Evolutionary conservation across 176 grass and related monocot genomes (phyloP).

Genomic region (Tillandsia leiboldiana): DNA sequence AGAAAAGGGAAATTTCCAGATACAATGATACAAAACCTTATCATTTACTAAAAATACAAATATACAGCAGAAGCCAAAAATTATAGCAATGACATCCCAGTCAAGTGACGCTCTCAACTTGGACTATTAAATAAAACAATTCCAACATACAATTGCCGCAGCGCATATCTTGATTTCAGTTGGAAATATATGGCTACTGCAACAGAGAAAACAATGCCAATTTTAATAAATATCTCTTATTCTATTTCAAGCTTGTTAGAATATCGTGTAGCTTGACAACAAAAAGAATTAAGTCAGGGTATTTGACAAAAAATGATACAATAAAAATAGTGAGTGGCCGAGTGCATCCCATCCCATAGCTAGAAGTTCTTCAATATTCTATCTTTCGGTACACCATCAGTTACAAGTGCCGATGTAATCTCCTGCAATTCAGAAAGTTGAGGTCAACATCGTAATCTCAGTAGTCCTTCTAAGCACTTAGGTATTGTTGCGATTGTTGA

Average conservation of each 20-base stretch:
- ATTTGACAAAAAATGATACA: background rate
- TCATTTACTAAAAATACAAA: too few relatives aligned
- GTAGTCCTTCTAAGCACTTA: background rate
- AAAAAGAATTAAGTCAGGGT: background rate
- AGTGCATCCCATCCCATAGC: background rate
- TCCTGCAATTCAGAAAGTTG: conserved; percentile 8
- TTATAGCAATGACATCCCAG: too few relatives aligned
- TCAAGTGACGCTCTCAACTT: too few relatives aligned
- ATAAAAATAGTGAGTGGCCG: background rate
- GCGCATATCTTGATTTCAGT: too few relatives aligned
- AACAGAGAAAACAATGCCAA: background rate
- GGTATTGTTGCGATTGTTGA: background rate
- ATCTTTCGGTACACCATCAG: conserved; percentile 17
- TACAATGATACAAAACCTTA: too few relatives aligned
- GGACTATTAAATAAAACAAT: too few relatives aligned
- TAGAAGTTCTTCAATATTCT: conserved; percentile 19
- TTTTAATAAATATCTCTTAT: conserved; percentile 2
- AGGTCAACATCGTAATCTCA: background rate
- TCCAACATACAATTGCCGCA: too few relatives aligned
- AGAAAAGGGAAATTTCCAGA: too few relatives aligned
- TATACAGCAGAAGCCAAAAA: too few relatives aligned
- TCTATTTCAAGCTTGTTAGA: conserved; percentile 1
- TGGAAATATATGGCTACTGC: too few relatives aligned
- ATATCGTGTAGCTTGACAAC: background rate
- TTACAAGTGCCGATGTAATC: conserved; percentile 10